phyloP scores from a whole-genome alignment of 2,329 filamentous ascomycete species.

The Calcarisporium arbuscula region DNA sequence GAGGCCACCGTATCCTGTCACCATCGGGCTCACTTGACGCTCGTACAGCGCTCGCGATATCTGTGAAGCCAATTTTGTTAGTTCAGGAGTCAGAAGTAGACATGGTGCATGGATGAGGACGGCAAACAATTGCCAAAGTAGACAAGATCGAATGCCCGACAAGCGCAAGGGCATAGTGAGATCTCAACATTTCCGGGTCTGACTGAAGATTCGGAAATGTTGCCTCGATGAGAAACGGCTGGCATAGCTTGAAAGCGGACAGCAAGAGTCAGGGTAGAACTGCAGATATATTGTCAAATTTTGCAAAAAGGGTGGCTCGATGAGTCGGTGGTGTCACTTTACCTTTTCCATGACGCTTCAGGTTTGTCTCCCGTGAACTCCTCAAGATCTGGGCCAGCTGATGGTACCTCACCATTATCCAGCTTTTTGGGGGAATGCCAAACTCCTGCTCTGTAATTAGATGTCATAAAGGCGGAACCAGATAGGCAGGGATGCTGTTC shows the following conservation, averaged over 20 bases:
- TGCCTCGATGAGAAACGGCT: slow-evolving; percentile 3
- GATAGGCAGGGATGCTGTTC: too few relatives aligned
- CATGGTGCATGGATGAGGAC: too few relatives aligned
- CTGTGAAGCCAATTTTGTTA: background rate
- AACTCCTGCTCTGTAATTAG: too few relatives aligned
- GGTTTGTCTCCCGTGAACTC: too few relatives aligned
- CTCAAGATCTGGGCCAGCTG: too few relatives aligned
- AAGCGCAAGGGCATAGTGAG: background rate
- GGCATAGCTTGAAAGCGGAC: slow-evolving; percentile 1
- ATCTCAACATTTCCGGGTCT: background rate
- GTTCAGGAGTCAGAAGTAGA: background rate
- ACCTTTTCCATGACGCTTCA: too few relatives aligned
- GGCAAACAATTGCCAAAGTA: slow-evolving; percentile 3
- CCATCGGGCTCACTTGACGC: slow-evolving; percentile 1
- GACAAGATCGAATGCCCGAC: slow-evolving; percentile 3
- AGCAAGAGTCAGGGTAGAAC: slow-evolving; percentile 1
- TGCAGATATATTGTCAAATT: background rate
- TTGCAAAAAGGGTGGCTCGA: slow-evolving; percentile 1
- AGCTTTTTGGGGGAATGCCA: too few relatives aligned
- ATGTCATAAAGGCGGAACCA: too few relatives aligned
- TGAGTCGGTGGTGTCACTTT: slow-evolving; percentile 3
- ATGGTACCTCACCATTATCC: too few relatives aligned
- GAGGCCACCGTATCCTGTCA: slow-evolving; percentile 1
- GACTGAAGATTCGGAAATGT: background rate
- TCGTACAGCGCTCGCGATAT: slow-evolving; percentile 3